Evolutionary conservation across 139 green algal genomes (phyloP), one percentile per base, ranked within the genome.

Genomic region (Asterochloris erici): DNA sequence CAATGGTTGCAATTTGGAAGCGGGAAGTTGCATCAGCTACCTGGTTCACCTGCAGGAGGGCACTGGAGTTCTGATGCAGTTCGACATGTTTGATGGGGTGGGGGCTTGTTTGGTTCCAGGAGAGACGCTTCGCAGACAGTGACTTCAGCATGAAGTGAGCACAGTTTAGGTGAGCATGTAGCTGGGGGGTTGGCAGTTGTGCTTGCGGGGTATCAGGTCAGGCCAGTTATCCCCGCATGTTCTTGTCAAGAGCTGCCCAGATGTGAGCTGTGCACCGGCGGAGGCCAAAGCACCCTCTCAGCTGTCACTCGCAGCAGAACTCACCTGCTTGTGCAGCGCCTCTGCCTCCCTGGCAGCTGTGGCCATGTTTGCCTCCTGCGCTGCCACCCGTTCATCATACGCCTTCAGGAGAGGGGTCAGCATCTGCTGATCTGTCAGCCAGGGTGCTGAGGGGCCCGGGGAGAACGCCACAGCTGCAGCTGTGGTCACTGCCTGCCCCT

Each of bases 401-500:
- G 88, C 87, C 21, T 81, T 74, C 73, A 91, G 81, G 54, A 90
- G 78, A 12, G 84, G 90, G 66, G 85, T 90, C 15, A 86, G 70
- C 79, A 85, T 82, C 81, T 77, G 81, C 60, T 77, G 83, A 62
- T 85, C 81, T 61, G 81, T 85, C 62, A 86, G 79, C 82, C 78
- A 85, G 21, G 71, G 68, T 27, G 80, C 81, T 63, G 83, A 73
- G 24, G 79, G 77, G 9, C 73, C 12, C 0, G 6, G 14, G 23
- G 24, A 13, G 60, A 80, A 60, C 76, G 24, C 14, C 21, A 15
- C 38, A 14, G 61, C 60, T 26, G 24, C 60, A 60, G 19, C 77
- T 74, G 24, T 66, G 61, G 62, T 54, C 38, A 54, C 38, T 54
- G 38, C 38, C 38, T 54, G 38, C 38, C 38, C 38, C 38, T 54